Percentiles rank a stretch among this genome's conserved stretches.
Evolutionary conservation across 2,329 filamentous ascomycete species (phyloP).

Genomic region (Blumeriella jaapii): DNA sequence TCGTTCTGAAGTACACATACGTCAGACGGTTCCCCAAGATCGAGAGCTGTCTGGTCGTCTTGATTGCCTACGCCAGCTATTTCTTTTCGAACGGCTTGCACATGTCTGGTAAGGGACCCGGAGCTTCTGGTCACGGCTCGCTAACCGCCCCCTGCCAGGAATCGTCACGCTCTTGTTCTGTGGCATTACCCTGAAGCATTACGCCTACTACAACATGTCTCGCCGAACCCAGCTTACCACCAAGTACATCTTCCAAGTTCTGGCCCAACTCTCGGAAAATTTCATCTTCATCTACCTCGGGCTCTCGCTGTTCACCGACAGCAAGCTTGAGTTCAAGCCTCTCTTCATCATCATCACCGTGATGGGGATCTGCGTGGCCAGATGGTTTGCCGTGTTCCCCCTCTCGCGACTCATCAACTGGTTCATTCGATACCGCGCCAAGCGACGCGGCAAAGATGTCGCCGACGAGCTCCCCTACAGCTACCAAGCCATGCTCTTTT

Average conservation of each 20-base stretch:
- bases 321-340: conserved; percentile 79
- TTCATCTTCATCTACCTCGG: conserved; percentile 99
- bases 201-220: conserved; percentile 99
- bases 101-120: conserved; percentile 69
- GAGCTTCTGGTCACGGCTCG: neutral
- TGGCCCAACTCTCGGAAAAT: conserved; percentile 92
- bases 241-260: conserved; percentile 92
- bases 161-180: conserved; percentile 97
- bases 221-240: conserved; percentile 92
- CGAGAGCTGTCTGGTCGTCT: conserved; percentile 85
- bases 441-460: conserved; percentile 61
- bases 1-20: conserved; percentile 89
- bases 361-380: conserved; percentile 78
- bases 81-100: conserved; percentile 95
- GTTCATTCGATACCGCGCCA: conserved; percentile 78
- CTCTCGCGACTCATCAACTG: conserved; percentile 83
- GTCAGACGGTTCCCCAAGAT: conserved; percentile 89
- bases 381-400: conserved; percentile 92
- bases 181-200: conserved; percentile 96
- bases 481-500: conserved; percentile 99
- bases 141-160: conserved; percentile 5
- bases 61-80: conserved; percentile 93
- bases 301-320: conserved; percentile 86
- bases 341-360: conserved; percentile 91
- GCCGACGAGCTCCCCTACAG: conserved; percentile 85